Conservation (phyloP, 2,329 filamentous ascomycete genomes). For the Fusarium illudens region DNA sequence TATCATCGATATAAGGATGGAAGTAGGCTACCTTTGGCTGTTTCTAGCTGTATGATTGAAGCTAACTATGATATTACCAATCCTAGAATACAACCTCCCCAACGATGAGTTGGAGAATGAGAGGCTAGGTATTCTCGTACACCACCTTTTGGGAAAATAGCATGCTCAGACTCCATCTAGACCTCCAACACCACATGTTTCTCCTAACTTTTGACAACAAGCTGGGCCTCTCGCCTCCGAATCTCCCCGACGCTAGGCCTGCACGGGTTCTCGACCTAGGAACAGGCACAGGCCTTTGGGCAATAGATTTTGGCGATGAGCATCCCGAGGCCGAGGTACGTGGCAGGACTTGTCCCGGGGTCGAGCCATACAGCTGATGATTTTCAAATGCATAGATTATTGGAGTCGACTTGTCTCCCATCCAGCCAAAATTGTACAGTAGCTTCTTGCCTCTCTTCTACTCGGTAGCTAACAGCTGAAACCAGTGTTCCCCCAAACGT, state of each 20-base stretch:
- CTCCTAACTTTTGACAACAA: not conserved
- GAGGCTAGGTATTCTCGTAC: not conserved
- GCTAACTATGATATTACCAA: not conserved
- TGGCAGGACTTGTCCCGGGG: not conserved
- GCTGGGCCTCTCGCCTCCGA: not conserved
- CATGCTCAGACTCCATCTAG: not conserved
- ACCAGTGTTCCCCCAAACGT: not conserved
- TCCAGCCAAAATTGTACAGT: not conserved
- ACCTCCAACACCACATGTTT: not conserved
- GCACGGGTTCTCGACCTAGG: not conserved
- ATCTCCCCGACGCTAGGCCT: not conserved
- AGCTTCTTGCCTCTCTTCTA: not conserved
- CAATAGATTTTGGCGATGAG: not conserved
- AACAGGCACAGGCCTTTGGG: not conserved
- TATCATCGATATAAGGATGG: not conserved
- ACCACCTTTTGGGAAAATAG: not conserved
- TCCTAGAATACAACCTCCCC: not conserved
- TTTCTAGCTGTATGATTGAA: accelerated
- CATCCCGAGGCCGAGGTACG: not conserved
- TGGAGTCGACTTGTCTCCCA: not conserved
- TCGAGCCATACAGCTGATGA: not conserved
- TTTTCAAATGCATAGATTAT: not conserved
- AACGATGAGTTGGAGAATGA: not conserved
- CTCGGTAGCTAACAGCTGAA: not conserved
- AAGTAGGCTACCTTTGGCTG: not conserved